Percentiles rank a stretch among this genome's conserved stretches.
These are phyloP conservation scores for Macrophomina pseudophaseolina DNA, from an alignment of 2,329 filamentous ascomycete species.

Conservation along the genomic window DNA sequence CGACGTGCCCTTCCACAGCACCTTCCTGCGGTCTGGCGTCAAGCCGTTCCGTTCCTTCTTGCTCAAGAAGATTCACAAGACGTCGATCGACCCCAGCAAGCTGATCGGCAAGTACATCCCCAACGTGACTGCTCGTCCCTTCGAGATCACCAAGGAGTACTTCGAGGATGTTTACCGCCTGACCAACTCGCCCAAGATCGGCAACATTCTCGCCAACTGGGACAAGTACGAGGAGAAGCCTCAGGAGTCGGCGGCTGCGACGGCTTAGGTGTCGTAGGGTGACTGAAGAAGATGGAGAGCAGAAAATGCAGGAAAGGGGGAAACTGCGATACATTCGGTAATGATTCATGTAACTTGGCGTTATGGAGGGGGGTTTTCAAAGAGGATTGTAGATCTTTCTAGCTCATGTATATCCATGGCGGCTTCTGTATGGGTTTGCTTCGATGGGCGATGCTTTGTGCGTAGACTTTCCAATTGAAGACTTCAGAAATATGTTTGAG, in stretches of 20 bases:
- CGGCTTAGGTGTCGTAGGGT: slow-evolving; percentile 18
- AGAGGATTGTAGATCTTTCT: slow-evolving; percentile 10
- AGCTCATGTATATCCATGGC: slow-evolving; percentile 21
- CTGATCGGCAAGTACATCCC: slow-evolving; percentile 98
- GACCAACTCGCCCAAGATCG: slow-evolving; percentile 81
- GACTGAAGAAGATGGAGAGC: background rate
- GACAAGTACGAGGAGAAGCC: slow-evolving; percentile 56
- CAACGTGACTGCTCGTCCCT: slow-evolving; percentile 95
- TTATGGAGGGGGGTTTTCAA: background rate
- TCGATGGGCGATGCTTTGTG: background rate
- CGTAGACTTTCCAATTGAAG: slow-evolving; percentile 9
- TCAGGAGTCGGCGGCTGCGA: slow-evolving; percentile 33
- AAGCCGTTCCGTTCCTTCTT: slow-evolving; percentile 99
- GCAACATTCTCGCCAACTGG: slow-evolving; percentile 79
- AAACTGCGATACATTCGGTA: slow-evolving; percentile 14
- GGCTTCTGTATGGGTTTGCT: background rate
- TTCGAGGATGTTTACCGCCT: slow-evolving; percentile 98
- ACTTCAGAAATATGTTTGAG: background rate
- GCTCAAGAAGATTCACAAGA: slow-evolving; percentile 99
- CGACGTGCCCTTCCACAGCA: slow-evolving; percentile 98
- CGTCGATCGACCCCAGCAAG: slow-evolving; percentile 95
- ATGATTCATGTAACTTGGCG: slow-evolving; percentile 17
- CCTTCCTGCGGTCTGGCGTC: slow-evolving; percentile 95
- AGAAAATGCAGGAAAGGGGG: slow-evolving; percentile 16
- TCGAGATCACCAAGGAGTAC: slow-evolving; percentile 96